These are phyloP conservation scores for Chlamydomonas sp. DNA, from an alignment of 139 green algal genomes.

Conservation along the genomic window DNA sequence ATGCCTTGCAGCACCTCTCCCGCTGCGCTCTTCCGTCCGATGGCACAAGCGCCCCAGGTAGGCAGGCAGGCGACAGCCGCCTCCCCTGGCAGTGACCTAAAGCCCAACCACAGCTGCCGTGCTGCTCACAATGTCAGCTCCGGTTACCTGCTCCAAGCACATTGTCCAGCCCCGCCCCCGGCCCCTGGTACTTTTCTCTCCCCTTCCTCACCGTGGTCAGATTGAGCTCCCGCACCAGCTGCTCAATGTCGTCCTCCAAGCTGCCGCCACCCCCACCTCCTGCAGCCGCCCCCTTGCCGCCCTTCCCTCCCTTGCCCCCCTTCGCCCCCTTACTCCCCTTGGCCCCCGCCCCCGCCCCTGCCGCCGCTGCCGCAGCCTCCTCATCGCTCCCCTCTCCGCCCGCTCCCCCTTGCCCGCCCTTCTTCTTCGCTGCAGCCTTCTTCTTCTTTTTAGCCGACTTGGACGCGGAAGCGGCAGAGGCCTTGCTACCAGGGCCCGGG, in stretches of 20 bases:
- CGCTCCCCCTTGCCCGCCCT: neutral
- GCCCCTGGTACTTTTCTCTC: neutral
- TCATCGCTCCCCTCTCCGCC: conserved; percentile 6
- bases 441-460: conserved; percentile 42
- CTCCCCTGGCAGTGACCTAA: too few relatives aligned
- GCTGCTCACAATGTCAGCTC: too few relatives aligned
- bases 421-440: conserved; percentile 39
- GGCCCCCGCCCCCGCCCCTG: neutral
- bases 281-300: neutral
- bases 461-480: neutral
- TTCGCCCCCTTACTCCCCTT: neutral
- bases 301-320: neutral
- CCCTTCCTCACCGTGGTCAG: conserved; percentile 42
- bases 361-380: conserved; percentile 1
- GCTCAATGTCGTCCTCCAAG: conserved; percentile 73
- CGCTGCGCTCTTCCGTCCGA: too few relatives aligned
- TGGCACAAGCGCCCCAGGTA: too few relatives aligned
- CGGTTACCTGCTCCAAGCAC: too few relatives aligned
- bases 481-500: neutral
- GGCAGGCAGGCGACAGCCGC: too few relatives aligned
- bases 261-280: neutral
- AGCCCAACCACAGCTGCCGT: too few relatives aligned
- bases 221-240: conserved; percentile 74
- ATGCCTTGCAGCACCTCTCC: too few relatives aligned
- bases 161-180: neutral